A percentile compares a stretch with the other conserved stretches of the same genome.
These are phyloP conservation scores for Pichia sporocuriosa DNA, from an alignment of 805 yeast species.

Conservation along the genomic window DNA sequence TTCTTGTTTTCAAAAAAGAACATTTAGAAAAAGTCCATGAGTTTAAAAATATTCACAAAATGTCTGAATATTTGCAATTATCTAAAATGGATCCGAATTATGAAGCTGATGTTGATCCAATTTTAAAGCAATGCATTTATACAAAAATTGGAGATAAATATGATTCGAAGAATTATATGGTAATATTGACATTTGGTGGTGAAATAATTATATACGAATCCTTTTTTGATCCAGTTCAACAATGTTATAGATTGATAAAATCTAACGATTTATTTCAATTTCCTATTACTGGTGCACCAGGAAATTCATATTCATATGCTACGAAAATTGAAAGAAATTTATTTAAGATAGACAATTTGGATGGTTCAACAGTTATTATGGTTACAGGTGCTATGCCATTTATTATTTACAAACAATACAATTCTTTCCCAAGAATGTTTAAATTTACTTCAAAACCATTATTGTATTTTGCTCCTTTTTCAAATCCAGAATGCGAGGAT, in stretches of 20 bases:
- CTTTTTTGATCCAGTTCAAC: conserved; percentile 34
- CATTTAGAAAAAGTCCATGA: conserved; percentile 49
- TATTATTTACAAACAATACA: conserved; percentile 55
- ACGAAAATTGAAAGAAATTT: conserved; percentile 63
- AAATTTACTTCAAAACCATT: conserved; percentile 60
- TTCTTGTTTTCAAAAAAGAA: conserved; percentile 55
- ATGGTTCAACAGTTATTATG: conserved; percentile 54
- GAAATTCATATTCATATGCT: conserved; percentile 64
- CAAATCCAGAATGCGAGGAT: conserved; percentile 25
- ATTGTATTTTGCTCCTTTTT: conserved; percentile 58
- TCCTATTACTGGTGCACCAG: conserved; percentile 70
- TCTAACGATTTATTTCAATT: conserved; percentile 37
- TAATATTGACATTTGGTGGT: conserved; percentile 75
- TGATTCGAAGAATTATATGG: conserved; percentile 52
- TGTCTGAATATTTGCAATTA: conserved; percentile 37
- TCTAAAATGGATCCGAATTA: conserved; percentile 42
- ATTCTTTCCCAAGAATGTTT: conserved; percentile 57
- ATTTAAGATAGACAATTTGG: conserved; percentile 50
- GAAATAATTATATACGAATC: conserved; percentile 64
- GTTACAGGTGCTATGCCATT: conserved; percentile 73
- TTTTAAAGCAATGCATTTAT: conserved; percentile 60
- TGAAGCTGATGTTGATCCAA: conserved; percentile 61
- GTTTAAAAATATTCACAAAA: conserved; percentile 41
- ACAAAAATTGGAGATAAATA: conserved; percentile 56
- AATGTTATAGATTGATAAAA: conserved; percentile 36